Evolutionary conservation across 2,329 filamentous ascomycete species (phyloP), one percentile per base, ranked within the genome.

Genomic region (Ophiosphaerella herpotricha): DNA sequence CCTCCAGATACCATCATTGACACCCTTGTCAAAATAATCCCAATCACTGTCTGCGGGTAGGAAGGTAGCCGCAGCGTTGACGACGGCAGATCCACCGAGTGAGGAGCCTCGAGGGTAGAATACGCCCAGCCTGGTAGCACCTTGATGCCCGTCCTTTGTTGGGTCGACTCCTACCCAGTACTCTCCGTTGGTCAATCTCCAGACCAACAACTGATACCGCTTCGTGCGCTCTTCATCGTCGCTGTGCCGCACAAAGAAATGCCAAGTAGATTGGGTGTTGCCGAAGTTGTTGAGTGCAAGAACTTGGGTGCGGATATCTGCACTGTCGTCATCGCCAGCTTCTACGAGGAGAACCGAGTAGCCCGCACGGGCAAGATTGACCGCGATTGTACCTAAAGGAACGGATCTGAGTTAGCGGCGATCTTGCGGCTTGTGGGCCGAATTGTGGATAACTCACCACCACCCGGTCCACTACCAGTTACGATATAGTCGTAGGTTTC

Each of bases 201-300:
- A 59, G 16, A 53, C 52, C 32, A 60, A 11, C 32, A 55, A 29
- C 6, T 58, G 55, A 60, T 86, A 82, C 47, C 76, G 72, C 24
- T 78, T 74, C 51, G 82, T 78, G 23, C 78, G 75, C 31, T 71
- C 70, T 23, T 80, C 67, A 51, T 85, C 76, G 5, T 75, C 72
- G 58, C 83, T 85, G 63, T 85, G 83, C 31, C 77, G 77, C 7
- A 85, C 80, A 50, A 81, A 86, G 66, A 81, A 85, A 58, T 84
- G 79, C 84, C 85, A 80, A 5, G 79, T 81, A 1, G 80, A 76
- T 32, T 37, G 29, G 4, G 45, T 14, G 23, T 52, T 52, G 11
- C 43, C 33, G 8, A 43, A 50, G 24, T 47, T 76, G 73, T 26
- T 80, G 75, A 57, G 81, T 72, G 9, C 78, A 75, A 14, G 83